Evolutionary conservation across 805 yeast species (phyloP), one percentile per base, ranked within the genome.

Genomic region (Lipomyces chichibuensis): DNA sequence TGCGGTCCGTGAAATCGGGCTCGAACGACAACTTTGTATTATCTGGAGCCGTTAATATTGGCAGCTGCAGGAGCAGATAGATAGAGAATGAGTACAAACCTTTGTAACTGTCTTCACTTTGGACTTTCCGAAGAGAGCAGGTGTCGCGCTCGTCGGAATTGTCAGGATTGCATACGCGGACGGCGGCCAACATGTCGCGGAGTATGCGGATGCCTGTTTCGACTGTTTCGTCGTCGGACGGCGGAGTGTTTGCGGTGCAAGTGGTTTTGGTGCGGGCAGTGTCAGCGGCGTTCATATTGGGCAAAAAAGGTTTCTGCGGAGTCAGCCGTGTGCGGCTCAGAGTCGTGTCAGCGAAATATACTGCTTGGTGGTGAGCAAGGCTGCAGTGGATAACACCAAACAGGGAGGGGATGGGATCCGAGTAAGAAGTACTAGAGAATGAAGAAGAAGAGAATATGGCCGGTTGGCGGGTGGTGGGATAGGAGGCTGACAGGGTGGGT

Each of bases 111-210:
- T 7, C 23, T 23, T 20, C 3, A 8, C 23, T 49, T 4, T 17
- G 13, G 53, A 49, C 53, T 20, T 49, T 13, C 14, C 25, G 14
- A 17, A 49, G n/a, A 49, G 53, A 4, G 27, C 27, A 17, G 13
- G 17, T 11, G 27, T 52, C 33, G 32, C 23, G 32, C n/a, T 52
- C 9, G 29, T 25, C 17, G 33, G 29, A 14, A 25, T 25, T 25
- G 55, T 29, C 33, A n/a, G 33, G 33, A 29, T 52, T n/a, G 23
- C 8, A 52, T 52, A 25, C 33, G n/a, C 55, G 51, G 29, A 35
- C 59, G 27, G 33, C 59, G 25, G 51, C 60, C 55, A 63, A 27
- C 65, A 63, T 63, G 53, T 32, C 49, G 59, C 59, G 58, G 37
- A 58, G 65, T 25, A 63, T 63, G 51, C 27, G 43, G 52, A 63